Conservation (phyloP, 768 basidiomycete species). For the Calocybe cyanea region DNA sequence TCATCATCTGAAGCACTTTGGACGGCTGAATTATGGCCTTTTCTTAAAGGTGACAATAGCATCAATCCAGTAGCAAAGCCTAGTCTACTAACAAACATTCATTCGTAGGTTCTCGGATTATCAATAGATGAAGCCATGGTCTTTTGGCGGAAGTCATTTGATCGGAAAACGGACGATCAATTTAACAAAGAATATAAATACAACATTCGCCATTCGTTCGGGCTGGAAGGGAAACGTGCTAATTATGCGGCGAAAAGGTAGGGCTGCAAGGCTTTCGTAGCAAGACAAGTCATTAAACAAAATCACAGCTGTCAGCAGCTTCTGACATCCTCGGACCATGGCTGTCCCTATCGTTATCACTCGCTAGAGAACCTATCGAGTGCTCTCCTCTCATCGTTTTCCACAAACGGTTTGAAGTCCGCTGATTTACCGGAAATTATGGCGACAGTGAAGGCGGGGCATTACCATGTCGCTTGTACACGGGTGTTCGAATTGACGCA, state of each 20-base stretch:
- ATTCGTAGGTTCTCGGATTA: slow-evolving; percentile 76
- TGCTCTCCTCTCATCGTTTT: slow-evolving; percentile 67
- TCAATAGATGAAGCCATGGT: slow-evolving; percentile 90
- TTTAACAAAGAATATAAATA: slow-evolving; percentile 98
- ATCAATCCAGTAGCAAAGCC: background rate
- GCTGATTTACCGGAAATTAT: slow-evolving; percentile 81
- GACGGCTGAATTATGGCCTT: slow-evolving; percentile 84
- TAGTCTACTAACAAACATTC: background rate
- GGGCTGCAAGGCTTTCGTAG: slow-evolving; percentile 11
- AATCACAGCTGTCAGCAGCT: slow-evolving; percentile 81
- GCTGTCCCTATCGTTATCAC: slow-evolving; percentile 93
- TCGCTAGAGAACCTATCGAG: slow-evolving; percentile 77
- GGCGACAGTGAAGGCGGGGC: slow-evolving; percentile 68
- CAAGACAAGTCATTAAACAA: slow-evolving; percentile 2
- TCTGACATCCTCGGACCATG: slow-evolving; percentile 66
- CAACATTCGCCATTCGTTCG: slow-evolving; percentile 94
- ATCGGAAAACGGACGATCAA: slow-evolving; percentile 79
- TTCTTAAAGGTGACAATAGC: slow-evolving; percentile 80
- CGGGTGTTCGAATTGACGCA: slow-evolving; percentile 96
- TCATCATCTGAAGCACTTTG: slow-evolving; percentile 90
- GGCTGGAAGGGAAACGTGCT: slow-evolving; percentile 89
- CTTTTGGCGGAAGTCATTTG: slow-evolving; percentile 92
- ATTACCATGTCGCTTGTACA: slow-evolving; percentile 96
- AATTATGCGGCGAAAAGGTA: slow-evolving; percentile 96
- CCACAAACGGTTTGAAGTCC: slow-evolving; percentile 57